phyloP scores from a whole-genome alignment of 441 rosid species.

The Jatropha podagrica region DNA sequence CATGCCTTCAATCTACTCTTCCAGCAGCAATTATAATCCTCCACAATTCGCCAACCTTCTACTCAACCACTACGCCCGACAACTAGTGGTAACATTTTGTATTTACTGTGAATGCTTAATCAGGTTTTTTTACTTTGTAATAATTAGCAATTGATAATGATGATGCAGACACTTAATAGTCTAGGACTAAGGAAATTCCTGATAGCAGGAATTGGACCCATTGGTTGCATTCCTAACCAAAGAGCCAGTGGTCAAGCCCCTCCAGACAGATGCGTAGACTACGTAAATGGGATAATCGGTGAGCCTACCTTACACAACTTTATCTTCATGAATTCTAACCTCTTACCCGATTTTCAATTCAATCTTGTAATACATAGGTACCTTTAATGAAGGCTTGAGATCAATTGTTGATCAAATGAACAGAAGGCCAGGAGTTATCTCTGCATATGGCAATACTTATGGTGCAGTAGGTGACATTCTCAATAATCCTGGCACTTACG shows the following conservation, averaged over 20 bases:
- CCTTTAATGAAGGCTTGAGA: constrained; percentile 67
- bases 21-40: constrained; percentile 56
- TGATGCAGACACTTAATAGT: constrained; percentile 52
- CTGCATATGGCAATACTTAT: constrained; percentile 62
- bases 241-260: constrained; percentile 52
- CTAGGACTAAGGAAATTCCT: constrained; percentile 71
- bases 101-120: too few species aligned
- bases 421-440: constrained; percentile 51
- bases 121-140: too few species aligned
- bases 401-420: constrained; percentile 68
- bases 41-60: constrained; percentile 61
- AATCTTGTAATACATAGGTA: constrained; percentile 31
- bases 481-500: constrained; percentile 60
- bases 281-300: constrained; percentile 53
- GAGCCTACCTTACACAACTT: too few species aligned
- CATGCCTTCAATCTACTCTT: constrained; percentile 59
- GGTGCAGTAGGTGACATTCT: constrained; percentile 70
- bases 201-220: constrained; percentile 63
- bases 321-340: too few species aligned
- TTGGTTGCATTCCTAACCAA: constrained; percentile 86
- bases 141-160: too few species aligned
- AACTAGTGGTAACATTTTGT: constrained; percentile 45
- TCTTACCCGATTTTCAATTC: too few species aligned
- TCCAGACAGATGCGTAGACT: constrained; percentile 60
- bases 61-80: constrained; percentile 56